These are phyloP conservation scores for Collybia sp. DNA, from an alignment of 768 basidiomycete genomes.

Conservation along the genomic window DNA sequence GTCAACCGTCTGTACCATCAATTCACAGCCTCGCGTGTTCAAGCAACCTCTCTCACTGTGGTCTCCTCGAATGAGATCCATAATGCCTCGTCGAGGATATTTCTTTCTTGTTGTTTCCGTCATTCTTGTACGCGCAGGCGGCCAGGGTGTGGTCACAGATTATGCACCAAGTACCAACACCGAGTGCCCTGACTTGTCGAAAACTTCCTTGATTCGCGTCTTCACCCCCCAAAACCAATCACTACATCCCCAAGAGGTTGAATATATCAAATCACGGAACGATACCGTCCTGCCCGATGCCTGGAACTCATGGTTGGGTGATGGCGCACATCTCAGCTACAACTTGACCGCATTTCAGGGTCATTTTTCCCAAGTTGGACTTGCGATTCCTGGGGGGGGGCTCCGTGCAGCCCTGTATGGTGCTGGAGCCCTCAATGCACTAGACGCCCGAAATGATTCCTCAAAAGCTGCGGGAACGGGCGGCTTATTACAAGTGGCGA, in stretches of 20 bases:
- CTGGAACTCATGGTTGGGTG: constrained; percentile 58
- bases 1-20: too few species aligned
- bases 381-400: constrained; percentile 71
- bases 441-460: constrained; percentile 59
- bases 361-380: constrained; percentile 47
- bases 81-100: neutral
- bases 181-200: constrained; percentile 47
- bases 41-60: too few species aligned
- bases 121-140: constrained; percentile 7
- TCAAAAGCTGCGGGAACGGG: constrained; percentile 57
- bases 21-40: neutral
- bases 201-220: constrained; percentile 42
- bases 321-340: constrained; percentile 51
- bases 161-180: constrained; percentile 49
- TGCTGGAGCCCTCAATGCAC: constrained; percentile 50
- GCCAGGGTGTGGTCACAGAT: constrained; percentile 30
- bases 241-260: constrained; percentile 42
- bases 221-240: constrained; percentile 48
- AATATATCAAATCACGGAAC: constrained; percentile 42
- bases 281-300: constrained; percentile 35
- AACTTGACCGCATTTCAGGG: constrained; percentile 34
- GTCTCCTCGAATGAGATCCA: too few species aligned
- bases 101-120: constrained; percentile 6
- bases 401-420: constrained; percentile 64
- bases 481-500: constrained; percentile 65